Evolutionary conservation across 1,284 basidiomycete genomes (phyloP).

Genomic region (Trametes sp.): DNA sequence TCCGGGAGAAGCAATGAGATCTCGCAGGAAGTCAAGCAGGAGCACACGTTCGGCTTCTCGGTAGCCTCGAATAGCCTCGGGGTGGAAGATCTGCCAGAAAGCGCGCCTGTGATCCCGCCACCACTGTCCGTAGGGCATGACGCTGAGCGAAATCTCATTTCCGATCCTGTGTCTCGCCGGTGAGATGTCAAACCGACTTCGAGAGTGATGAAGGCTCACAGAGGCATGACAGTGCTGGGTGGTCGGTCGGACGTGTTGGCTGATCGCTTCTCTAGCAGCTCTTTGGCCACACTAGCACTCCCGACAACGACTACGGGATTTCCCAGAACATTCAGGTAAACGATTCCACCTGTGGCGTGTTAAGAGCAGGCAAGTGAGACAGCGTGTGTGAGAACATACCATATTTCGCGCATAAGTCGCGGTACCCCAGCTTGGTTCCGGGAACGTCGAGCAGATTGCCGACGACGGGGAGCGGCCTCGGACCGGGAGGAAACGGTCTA

Average conservation of each 20-base stretch:
- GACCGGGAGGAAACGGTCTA: slow-evolving; percentile 20
- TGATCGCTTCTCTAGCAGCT: slow-evolving; percentile 26
- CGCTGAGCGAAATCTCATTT: slow-evolving; percentile 11
- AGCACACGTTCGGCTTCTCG: slow-evolving; percentile 4
- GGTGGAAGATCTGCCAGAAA: slow-evolving; percentile 32
- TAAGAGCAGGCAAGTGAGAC: background rate
- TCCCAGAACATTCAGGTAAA: slow-evolving; percentile 12
- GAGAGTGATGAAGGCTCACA: background rate
- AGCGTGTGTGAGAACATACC: background rate
- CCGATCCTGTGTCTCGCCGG: slow-evolving; percentile 12
- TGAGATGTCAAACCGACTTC: background rate
- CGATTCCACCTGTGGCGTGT: slow-evolving; percentile 11
- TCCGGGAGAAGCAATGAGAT: slow-evolving; percentile 7
- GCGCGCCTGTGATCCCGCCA: slow-evolving; percentile 33
- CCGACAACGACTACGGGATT: slow-evolving; percentile 21
- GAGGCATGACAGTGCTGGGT: slow-evolving; percentile 6
- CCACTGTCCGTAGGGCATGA: slow-evolving; percentile 32
- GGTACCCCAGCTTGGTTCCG: background rate
- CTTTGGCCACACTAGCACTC: slow-evolving; percentile 10
- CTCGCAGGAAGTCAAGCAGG: slow-evolving; percentile 10
- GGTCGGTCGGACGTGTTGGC: slow-evolving; percentile 18
- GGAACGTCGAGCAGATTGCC: slow-evolving; percentile 18
- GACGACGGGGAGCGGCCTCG: slow-evolving; percentile 10
- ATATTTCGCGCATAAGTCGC: slow-evolving; percentile 8
- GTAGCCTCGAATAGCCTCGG: background rate